Evolutionary conservation across 495 filamentous ascomycete species (phyloP), one percentile per base, ranked within the genome.

Genomic region (Xylaria palmicola): DNA sequence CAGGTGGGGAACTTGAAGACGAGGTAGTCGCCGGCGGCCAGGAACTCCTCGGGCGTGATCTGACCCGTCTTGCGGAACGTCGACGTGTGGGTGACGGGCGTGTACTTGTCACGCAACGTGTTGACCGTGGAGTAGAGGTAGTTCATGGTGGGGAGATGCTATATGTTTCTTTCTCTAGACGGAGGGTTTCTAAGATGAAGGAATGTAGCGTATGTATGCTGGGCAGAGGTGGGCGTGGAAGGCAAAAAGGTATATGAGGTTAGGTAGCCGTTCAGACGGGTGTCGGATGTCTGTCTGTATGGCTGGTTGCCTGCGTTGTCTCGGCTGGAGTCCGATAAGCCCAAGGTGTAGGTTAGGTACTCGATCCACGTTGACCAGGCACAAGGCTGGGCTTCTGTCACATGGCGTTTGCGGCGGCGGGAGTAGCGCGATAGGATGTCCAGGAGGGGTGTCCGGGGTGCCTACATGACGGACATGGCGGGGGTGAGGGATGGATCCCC

Each of bases 1-100:
- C 94, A 99, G 45, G 93, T 94, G 6, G 94, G 94, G 75, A 99
- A 99, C 79, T 97, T 98, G 86, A 93, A 96, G 69, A 97, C 92
- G 39, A 99, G 89, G 75, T 97, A 99, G 78, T 99, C 94, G 65
- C 95, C 94, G 3, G 94, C 95, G 4, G 88, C 87, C 15, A 97
- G 81, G 73, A 99, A 99, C 81, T 99, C 94, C 71, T 97, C 95
- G 41, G 93, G 93, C 0, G 95, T 98, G 76, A 99, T 91, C 75
- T 98, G 88, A 65, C 94, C 94, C 2, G 92, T 96, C 61, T 81
- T 80, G 63, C 92, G 91, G 80, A 99, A 99, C 59, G 90, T 98
- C 6, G 93, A 97, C 49, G 86, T 94, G 73, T 94, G 87, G 12
- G 86, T 88, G 66, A 95, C 85, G 26, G 90, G 92, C 2, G 93